Evolutionary conservation across 1,284 basidiomycete species (phyloP).

Genomic region (Fomitopsis betulina): DNA sequence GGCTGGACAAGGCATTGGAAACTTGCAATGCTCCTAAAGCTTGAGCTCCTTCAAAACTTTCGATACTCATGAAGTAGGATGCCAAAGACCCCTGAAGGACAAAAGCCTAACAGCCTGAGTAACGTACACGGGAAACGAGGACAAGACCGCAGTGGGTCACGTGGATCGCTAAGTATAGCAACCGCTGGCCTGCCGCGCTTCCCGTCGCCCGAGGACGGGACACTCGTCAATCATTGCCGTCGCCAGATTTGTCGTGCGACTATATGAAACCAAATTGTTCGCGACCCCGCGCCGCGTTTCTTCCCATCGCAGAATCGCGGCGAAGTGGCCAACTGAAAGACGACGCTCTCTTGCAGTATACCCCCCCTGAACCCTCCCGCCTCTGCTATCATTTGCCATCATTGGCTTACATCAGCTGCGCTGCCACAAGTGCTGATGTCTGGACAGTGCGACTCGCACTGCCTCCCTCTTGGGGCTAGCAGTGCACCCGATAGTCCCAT

Average conservation of each 20-base stretch:
- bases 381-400: not conserved
- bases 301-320: not conserved
- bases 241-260: not conserved
- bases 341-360: not conserved
- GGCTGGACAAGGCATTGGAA: too few species aligned
- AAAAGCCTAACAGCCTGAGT: too few species aligned
- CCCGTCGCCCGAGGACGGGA: not conserved
- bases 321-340: not conserved
- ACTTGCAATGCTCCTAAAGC: too few species aligned
- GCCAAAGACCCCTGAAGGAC: too few species aligned
- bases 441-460: not conserved
- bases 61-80: too few species aligned
- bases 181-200: not conserved
- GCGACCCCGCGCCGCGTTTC: slow-evolving; percentile 1
- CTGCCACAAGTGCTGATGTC: not conserved
- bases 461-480: not conserved
- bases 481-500: not conserved
- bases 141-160: too few species aligned
- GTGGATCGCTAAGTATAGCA: not conserved
- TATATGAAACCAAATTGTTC: not conserved
- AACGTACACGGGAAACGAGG: too few species aligned
- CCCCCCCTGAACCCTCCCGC: not conserved
- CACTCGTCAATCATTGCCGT: not conserved
- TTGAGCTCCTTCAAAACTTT: too few species aligned
- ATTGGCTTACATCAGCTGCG: not conserved